Conservation (phyloP, 495 filamentous ascomycete species). For the Daldinia decipiens region DNA sequence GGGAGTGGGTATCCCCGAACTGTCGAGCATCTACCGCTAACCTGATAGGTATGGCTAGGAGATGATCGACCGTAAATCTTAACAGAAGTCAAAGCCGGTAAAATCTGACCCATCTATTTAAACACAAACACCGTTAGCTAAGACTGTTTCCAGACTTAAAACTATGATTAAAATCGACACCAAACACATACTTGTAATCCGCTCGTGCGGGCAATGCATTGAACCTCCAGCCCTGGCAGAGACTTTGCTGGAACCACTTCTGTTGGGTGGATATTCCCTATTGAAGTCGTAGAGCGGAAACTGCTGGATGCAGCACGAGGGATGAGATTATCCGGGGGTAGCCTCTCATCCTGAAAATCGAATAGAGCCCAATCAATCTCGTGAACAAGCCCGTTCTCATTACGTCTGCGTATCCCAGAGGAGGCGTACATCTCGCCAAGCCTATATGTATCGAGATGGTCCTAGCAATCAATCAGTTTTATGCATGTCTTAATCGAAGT, state of each 20-base stretch:
- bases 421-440: slow-evolving; percentile 89
- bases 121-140: slow-evolving; percentile 6
- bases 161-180: background rate
- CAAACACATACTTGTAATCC: slow-evolving; percentile 65
- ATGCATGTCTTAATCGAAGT: background rate
- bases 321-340: slow-evolving; percentile 74
- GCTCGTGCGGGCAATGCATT: slow-evolving; percentile 90
- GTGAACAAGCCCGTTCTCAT: slow-evolving; percentile 72
- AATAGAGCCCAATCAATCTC: slow-evolving; percentile 98
- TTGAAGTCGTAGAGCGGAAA: slow-evolving; percentile 44
- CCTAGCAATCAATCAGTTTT: slow-evolving; percentile 55
- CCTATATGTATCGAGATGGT: slow-evolving; percentile 76
- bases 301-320: slow-evolving; percentile 59
- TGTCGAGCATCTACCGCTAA: slow-evolving; percentile 64
- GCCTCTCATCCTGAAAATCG: slow-evolving; percentile 75
- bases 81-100: slow-evolving; percentile 78
- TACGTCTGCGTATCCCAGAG: slow-evolving; percentile 80
- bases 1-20: slow-evolving; percentile 26
- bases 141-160: background rate
- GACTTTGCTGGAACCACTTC: slow-evolving; percentile 55
- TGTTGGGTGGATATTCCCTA: slow-evolving; percentile 51
- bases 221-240: slow-evolving; percentile 78
- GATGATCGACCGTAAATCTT: slow-evolving; percentile 84
- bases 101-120: slow-evolving; percentile 72
- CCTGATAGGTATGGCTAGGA: slow-evolving; percentile 82